Evolutionary conservation across 257 asterid species (phyloP).

Genomic region (Plantago elongata): DNA sequence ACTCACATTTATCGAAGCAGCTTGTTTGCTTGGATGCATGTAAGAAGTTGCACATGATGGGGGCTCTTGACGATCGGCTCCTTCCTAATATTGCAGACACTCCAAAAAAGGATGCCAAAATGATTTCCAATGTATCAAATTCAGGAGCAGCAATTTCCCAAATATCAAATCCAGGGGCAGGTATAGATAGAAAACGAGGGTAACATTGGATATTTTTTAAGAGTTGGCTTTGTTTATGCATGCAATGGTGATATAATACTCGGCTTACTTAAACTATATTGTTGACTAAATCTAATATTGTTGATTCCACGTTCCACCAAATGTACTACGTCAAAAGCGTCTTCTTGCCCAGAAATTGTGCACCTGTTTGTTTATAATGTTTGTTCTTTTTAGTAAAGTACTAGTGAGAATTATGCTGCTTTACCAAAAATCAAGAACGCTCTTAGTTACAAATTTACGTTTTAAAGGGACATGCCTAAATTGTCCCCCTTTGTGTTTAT

Average conservation of each 20-base stretch:
- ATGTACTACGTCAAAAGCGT: too few relatives aligned
- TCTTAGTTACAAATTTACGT: too few relatives aligned
- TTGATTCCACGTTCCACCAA: too few relatives aligned
- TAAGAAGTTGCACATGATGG: conserved; percentile 64
- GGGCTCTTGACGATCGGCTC: conserved; percentile 61
- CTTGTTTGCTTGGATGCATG: conserved; percentile 90
- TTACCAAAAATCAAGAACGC: too few relatives aligned
- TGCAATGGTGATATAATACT: not conserved
- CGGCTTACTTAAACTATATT: too few relatives aligned
- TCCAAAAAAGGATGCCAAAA: conserved; percentile 29
- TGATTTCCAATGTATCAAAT: conserved; percentile 25
- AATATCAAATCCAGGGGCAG: conserved; percentile 47
- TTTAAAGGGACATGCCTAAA: too few relatives aligned
- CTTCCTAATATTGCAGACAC: conserved; percentile 41
- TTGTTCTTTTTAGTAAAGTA: too few relatives aligned
- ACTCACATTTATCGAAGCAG: conserved; percentile 46
- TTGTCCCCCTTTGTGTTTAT: too few relatives aligned
- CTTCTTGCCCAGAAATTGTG: too few relatives aligned
- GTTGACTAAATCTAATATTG: too few relatives aligned
- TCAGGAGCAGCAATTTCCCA: conserved; percentile 31
- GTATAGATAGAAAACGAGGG: conserved; percentile 22
- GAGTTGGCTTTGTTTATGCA: not conserved
- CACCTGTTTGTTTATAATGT: too few relatives aligned
- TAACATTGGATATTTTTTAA: not conserved
- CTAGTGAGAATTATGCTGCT: too few relatives aligned